These are phyloP conservation scores for Penicillium sp. DNA, from an alignment of 2,329 filamentous ascomycete genomes.

Conservation along the genomic window DNA sequence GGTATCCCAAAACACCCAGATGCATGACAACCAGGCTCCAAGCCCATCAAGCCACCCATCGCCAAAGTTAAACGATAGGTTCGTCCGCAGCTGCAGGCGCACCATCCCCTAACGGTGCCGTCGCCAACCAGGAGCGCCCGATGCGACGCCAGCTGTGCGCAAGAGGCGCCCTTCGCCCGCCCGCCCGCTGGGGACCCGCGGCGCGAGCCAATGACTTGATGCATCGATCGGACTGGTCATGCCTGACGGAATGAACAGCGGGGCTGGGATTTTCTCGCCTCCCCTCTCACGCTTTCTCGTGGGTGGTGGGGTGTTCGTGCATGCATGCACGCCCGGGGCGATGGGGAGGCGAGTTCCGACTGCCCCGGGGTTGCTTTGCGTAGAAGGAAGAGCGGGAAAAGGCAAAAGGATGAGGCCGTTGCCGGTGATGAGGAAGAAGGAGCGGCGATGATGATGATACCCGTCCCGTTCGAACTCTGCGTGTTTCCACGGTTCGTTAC, in stretches of 20 bases:
- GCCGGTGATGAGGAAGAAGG: too few species aligned
- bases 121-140: constrained; percentile 14
- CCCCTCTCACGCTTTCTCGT: too few species aligned
- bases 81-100: constrained; percentile 20
- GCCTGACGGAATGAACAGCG: constrained; percentile 25
- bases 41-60: neutral
- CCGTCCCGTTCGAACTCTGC: too few species aligned
- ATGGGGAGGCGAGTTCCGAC: too few species aligned
- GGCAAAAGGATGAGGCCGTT: too few species aligned
- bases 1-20: too few species aligned
- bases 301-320: constrained; percentile 12
- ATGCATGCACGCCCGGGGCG: constrained; percentile 5
- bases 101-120: constrained; percentile 14
- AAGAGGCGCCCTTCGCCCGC: constrained; percentile 10
- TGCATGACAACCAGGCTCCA: constrained; percentile 1
- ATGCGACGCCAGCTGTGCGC: constrained; percentile 8
- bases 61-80: constrained; percentile 16
- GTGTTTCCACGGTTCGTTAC: too few species aligned
- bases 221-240: constrained; percentile 18
- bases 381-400: too few species aligned
- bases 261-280: constrained; percentile 10
- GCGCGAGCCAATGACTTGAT: constrained; percentile 11
- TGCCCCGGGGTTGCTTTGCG: too few species aligned
- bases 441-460: too few species aligned
- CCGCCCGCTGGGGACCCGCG: constrained; percentile 5